A percentile compares a stretch with the other conserved stretches of the same genome.
Evolutionary conservation across 371 early-diverging fungal species (phyloP).

Genomic region (Zopfochytrium polystomum): DNA sequence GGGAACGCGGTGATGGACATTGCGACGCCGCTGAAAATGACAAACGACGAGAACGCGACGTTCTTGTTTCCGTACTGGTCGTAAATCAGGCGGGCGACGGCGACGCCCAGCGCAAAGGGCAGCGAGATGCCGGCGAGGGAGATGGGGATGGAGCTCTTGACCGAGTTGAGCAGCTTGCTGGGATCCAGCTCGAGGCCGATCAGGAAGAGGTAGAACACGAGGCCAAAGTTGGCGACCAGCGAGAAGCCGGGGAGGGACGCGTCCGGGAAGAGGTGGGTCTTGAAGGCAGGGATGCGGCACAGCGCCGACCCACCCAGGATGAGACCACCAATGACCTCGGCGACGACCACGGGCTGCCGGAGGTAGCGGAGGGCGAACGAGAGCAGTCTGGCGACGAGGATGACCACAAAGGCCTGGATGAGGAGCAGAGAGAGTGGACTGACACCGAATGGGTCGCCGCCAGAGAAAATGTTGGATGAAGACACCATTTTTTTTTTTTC

Average conservation of each 20-base stretch:
- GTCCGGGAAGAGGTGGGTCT: conserved; percentile 39
- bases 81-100: conserved; percentile 50
- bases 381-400: conserved; percentile 32
- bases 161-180: conserved; percentile 20
- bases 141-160: conserved; percentile 33
- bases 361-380: conserved; percentile 28
- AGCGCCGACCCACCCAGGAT: conserved; percentile 44
- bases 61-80: conserved; percentile 26
- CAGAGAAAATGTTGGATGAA: conserved; percentile 18
- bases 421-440: conserved; percentile 35
- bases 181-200: conserved; percentile 53
- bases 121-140: conserved; percentile 44
- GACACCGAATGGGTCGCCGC: conserved; percentile 29
- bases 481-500: too few relatives aligned
- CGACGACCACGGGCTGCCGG: conserved; percentile 46
- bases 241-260: conserved; percentile 61
- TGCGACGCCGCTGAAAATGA: conserved; percentile 66
- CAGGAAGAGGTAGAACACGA: conserved; percentile 86
- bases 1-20: conserved; percentile 75
- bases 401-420: conserved; percentile 36
- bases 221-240: conserved; percentile 80
- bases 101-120: conserved; percentile 75
- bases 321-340: conserved; percentile 53
- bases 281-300: conserved; percentile 33
- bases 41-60: conserved; percentile 51